Conservation (phyloP, 192 early-diverging fungal genomes). For the Backusella morwellensis region DNA sequence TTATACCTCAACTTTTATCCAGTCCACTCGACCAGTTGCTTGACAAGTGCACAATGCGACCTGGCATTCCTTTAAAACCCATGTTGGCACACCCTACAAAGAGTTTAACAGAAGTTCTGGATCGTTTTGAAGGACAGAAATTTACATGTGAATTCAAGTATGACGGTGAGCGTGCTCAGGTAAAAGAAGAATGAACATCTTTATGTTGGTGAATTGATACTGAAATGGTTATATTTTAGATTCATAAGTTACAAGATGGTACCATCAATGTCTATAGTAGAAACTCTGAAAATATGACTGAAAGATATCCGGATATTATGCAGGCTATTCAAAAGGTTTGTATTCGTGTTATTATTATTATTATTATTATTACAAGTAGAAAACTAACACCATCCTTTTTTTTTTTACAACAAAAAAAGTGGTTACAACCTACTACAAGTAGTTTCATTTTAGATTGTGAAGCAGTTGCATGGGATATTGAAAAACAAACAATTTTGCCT, state of each 20-base stretch:
- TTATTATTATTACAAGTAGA: background rate
- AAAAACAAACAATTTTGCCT: slow-evolving; percentile 80
- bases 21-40: slow-evolving; percentile 66
- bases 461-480: slow-evolving; percentile 97
- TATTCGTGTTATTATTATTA: no score
- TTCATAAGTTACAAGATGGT: slow-evolving; percentile 82
- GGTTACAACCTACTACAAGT: slow-evolving; percentile 55
- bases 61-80: slow-evolving; percentile 96
- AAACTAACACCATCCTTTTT: background rate
- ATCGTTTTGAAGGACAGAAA: slow-evolving; percentile 86
- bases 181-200: slow-evolving; percentile 11
- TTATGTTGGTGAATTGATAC: background rate
- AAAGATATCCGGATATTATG: slow-evolving; percentile 94
- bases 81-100: slow-evolving; percentile 99
- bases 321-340: slow-evolving; percentile 64
- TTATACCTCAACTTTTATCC: slow-evolving; percentile 84
- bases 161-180: slow-evolving; percentile 94
- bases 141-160: slow-evolving; percentile 99
- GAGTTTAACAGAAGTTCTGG: slow-evolving; percentile 85
- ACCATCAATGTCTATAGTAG: slow-evolving; percentile 83
- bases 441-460: slow-evolving; percentile 98
- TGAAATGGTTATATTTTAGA: slow-evolving; percentile 40
- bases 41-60: slow-evolving; percentile 85
- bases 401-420: slow-evolving; percentile 7
- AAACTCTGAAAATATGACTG: slow-evolving; percentile 93